phyloP scores from a whole-genome alignment of 257 asterid genomes.

The Solanum lycopersicoides region DNA sequence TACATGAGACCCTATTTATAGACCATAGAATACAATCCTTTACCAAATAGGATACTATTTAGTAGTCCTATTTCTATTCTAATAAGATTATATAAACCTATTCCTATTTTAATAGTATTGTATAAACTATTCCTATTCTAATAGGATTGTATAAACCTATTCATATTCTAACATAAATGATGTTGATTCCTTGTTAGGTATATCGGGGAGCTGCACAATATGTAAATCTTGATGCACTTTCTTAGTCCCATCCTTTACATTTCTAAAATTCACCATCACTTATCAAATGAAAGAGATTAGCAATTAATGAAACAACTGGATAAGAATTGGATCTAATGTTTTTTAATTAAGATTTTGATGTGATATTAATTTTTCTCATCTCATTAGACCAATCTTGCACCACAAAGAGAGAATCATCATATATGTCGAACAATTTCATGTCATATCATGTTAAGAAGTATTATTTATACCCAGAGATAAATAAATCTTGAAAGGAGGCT shows the following conservation, averaged over 20 bases:
- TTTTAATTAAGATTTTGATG: neutral
- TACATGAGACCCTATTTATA: no score
- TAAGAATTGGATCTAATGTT: neutral
- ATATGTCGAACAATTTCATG: neutral
- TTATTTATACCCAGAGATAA: conserved; percentile 47
- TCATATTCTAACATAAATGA: no score
- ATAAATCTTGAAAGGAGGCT: conserved; percentile 70
- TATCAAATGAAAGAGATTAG: neutral
- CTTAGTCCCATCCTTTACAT: neutral
- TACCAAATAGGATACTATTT: no score
- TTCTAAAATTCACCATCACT: neutral
- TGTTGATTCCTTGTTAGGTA: neutral
- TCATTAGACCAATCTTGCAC: neutral
- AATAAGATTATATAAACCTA: no score
- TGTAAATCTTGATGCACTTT: neutral
- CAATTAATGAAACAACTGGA: neutral
- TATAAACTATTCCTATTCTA: no score
- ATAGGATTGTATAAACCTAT: no score
- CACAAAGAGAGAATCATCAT: neutral
- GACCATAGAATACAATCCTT: no score
- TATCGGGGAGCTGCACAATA: neutral
- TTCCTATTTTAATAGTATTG: no score
- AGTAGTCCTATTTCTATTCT: no score
- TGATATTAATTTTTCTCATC: neutral
- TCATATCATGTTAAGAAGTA: neutral